Evolutionary conservation across 805 yeast species (phyloP), one percentile per base, ranked within the genome.

Genomic region (Wilhelminamyces savonicus): DNA sequence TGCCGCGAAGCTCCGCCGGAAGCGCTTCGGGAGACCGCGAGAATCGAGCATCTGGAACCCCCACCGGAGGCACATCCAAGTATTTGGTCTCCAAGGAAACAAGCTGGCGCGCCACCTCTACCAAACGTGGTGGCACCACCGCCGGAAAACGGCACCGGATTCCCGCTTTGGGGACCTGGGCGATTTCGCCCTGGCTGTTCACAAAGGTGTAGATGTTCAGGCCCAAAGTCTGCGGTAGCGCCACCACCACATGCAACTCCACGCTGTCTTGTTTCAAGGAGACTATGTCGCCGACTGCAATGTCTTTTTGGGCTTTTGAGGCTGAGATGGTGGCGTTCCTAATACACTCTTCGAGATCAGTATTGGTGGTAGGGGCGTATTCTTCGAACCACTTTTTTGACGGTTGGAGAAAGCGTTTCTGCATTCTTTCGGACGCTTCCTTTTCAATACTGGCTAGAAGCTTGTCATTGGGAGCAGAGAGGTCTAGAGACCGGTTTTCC

Each of bases 271-370:
- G 52, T 10, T 60, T 56, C 12, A 79, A 46, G 12, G 76, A 70
- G 4, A 79, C 86, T 27, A 79, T 56, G 50, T 82, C 88, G 26
- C 90, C 88, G 3, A 76, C 56, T 6, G 58, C 39, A 11, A 76
- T 28, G 21, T 39, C 24, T 14, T 34, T 31, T 24, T 32, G 32
- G 27, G 37, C 33, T 10, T 29, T 26, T 3, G 18, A 16, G 2
- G 40, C 31, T 3, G 30, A 21, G 14, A 39, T 37, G 5, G 23
- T 30, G 13, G 46, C 41, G 4, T 31, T 23, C 15, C 22, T 16
- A 5, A 40, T 38, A 6, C 8, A 7, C 19, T 17, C 19, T 17
- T 17, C 19, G 8, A 8, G 19, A 8, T 7, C 8, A 7, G 6
- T 17, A 8, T 8, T 17, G 19, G 8, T 17, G 8, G 8, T 17